Evolutionary conservation across 2,329 filamentous ascomycete species (phyloP), one percentile per base, ranked within the genome.

Genomic region (Penicillium sp.): DNA sequence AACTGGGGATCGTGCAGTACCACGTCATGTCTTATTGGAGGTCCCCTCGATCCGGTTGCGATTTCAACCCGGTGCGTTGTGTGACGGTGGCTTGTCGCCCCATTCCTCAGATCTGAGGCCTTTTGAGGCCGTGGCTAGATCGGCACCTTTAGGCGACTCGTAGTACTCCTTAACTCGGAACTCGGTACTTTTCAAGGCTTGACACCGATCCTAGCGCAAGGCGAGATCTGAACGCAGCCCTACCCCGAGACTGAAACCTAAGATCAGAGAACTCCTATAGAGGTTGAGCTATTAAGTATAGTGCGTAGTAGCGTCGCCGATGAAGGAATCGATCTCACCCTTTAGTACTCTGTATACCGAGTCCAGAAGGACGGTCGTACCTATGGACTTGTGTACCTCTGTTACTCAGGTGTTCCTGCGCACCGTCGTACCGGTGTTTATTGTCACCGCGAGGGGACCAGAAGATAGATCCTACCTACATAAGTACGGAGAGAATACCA

Each of bases 1-100:
- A 23, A 23, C 20, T 23, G 20, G 33, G 20, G 33, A 37, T 37
- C 33, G 33, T 12, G 33, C 18, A 9, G 15, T 4, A 35, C 15
- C 8, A 35, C 20, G 20, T 3, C 20, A 20, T 37, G n/a, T 37
- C 10, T 40, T 12, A 24, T 40, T 15, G 29, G 38, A 33, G 23
- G 23, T 7, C 29, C 45, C n/a, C 39, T 24, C 44, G 50, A 55
- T 46, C 39, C 50, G 47, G 50, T 55, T 44, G 42, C 53, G 50
- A 53, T 55, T 51, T 31, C 38, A 55, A 55, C 35, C 12, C 32
- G 25, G 43, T 32, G 39, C 39, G 32, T 20, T 48, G 49, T 56
- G 49, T 57, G 49, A 57, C 52, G 20, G 41, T 27, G 45, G 38
- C 33, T 46, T 49, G 32, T 33, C 40, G 6, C n/a, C 18, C 8